Base-by-base conservation (phyloP, 2,329 filamentous ascomycete genomes). In the Magnaporthiopsis incrustans region DNA sequence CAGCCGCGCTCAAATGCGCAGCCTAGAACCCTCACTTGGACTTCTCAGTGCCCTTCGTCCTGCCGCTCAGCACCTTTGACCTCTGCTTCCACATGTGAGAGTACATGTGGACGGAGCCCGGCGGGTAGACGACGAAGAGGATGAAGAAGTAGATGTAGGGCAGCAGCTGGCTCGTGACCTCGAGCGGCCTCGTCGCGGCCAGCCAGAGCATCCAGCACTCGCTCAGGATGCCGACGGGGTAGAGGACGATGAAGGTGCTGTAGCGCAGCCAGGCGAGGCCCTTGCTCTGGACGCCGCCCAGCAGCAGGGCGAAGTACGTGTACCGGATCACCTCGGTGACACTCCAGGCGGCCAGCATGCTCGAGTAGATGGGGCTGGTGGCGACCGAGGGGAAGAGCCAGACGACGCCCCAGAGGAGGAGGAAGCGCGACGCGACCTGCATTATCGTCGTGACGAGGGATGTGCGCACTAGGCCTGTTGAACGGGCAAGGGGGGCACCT, bases 11-110 rank as follows among this genome's bases (percentile, higher is more conserved):
- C 1, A 6, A n/a, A 53, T 4, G 22, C 18, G 18, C 10, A 11
- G 22, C 44, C 18, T n/a, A 53, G 44, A 38, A 18, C 4, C 27
- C 44, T 64, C 68, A 80, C 69, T 78, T 74, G 14, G 70, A 70
- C 66, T 77, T 77, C 73, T 82, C 81, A 60, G 71, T 70, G 60
- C 77, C 73, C 68, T 79, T 71, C 33, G 74, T 70, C 76, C 83
- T 85, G 84, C 57, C 82, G 84, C 64, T 85, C 79, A 92, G 80
- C 63, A 94, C 85, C 83, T 92, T 96, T 69, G 85, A 83, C 70
- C 94, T 83, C 82, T 99, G 95, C 67, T 83, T 82, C 82, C 98
- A 91, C 95, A 99, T 98, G 77, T 99, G 90, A 27, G 90, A 92
- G 74, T 95, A 98, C 65, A 98, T 78, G 64, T 96, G 84, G 71